phyloP scores from a whole-genome alignment of 106 monocot genomes.

The Allium sativum region DNA sequence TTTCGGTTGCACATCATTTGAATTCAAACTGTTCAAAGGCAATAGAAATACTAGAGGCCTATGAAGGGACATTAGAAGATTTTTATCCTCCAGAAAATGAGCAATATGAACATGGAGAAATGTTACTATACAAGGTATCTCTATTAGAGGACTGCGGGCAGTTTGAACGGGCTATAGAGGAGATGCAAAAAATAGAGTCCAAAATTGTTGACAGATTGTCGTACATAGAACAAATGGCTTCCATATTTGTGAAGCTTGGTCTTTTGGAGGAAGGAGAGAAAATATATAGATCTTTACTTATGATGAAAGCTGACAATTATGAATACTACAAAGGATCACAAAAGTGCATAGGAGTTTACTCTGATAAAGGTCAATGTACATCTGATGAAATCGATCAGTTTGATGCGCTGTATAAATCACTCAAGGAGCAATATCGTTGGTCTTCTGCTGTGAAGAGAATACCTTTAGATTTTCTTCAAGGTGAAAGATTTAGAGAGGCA shows the following conservation, averaged over 20 bases:
- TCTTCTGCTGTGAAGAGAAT: conserved; percentile 93
- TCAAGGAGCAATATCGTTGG: conserved; percentile 58
- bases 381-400: conserved; percentile 49
- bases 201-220: conserved; percentile 92
- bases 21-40: conserved; percentile 82
- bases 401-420: conserved; percentile 68
- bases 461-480: conserved; percentile 93
- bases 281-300: conserved; percentile 61
- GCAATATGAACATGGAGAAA: conserved; percentile 92
- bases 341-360: conserved; percentile 68
- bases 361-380: conserved; percentile 63
- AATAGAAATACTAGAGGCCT: conserved; percentile 87
- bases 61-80: conserved; percentile 94
- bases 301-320: conserved; percentile 97
- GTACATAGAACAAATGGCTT: conserved; percentile 79
- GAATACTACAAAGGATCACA: conserved; percentile 73
- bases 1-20: conserved; percentile 96
- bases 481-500: conserved; percentile 66
- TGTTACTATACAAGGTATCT: conserved; percentile 97
- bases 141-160: conserved; percentile 81
- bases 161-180: conserved; percentile 77
- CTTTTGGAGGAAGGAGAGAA: conserved; percentile 67
- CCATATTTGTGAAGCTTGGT: conserved; percentile 67
- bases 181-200: conserved; percentile 70
- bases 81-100: conserved; percentile 94